Conservation (phyloP, 306 rosid genomes). For the Pueraria montana region DNA sequence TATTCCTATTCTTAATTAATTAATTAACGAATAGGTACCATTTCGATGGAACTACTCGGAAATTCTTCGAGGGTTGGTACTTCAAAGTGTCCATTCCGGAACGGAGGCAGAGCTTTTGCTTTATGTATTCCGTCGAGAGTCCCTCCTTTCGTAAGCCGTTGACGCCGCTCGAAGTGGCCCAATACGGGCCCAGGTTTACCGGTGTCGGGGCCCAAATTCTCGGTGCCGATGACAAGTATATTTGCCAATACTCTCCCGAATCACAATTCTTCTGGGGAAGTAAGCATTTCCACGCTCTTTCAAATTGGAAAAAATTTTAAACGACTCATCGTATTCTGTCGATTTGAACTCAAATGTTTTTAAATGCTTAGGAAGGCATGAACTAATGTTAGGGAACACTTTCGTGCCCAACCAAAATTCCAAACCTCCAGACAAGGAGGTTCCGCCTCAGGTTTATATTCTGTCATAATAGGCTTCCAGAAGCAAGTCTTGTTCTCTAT, state of each 20-base stretch:
- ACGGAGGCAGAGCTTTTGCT: constrained; percentile 84
- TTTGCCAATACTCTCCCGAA: constrained; percentile 78
- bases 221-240: constrained; percentile 89
- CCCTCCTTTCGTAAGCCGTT: constrained; percentile 72
- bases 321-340: neutral
- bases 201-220: constrained; percentile 97
- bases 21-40: constrained; percentile 77
- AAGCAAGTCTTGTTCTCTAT: constrained; percentile 3
- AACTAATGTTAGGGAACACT: constrained; percentile 84
- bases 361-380: constrained; percentile 81
- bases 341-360: too few relatives aligned
- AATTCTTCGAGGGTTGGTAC: constrained; percentile 98
- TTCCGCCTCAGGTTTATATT: constrained; percentile 59
- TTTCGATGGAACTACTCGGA: constrained; percentile 81
- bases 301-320: neutral
- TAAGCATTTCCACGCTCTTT: constrained; percentile 48
- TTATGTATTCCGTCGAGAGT: constrained; percentile 84
- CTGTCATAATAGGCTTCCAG: constrained; percentile 2
- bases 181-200: constrained; percentile 76
- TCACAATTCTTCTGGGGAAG: constrained; percentile 88
- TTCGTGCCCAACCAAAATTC: constrained; percentile 60
- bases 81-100: constrained; percentile 92
- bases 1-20: neutral
- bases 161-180: constrained; percentile 63
- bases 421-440: constrained; percentile 83